Evolutionary conservation across 2,329 filamentous ascomycete species (phyloP).

Genomic region (Capronia coronata): DNA sequence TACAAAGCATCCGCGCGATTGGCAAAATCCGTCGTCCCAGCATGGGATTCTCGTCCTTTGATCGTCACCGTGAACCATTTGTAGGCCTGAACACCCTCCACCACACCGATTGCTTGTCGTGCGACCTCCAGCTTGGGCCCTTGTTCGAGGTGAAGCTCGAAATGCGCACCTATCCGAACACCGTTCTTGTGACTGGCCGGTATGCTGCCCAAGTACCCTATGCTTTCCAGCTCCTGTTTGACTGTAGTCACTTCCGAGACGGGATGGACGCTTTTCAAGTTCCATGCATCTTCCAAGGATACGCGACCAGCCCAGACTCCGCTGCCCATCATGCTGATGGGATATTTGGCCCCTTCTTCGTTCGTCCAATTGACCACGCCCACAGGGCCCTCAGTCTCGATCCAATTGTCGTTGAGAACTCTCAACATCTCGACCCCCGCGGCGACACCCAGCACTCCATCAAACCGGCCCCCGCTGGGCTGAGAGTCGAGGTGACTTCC

Average conservation of each 20-base stretch:
- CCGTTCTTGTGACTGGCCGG: constrained; percentile 45
- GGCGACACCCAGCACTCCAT: constrained; percentile 68
- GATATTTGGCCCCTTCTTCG: constrained; percentile 75
- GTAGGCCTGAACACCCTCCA: constrained; percentile 68
- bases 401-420: constrained; percentile 58
- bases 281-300: constrained; percentile 54
- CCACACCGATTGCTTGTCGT: constrained; percentile 60
- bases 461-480: constrained; percentile 59
- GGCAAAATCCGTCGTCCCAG: constrained; percentile 64
- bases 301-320: constrained; percentile 69
- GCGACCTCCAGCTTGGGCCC: constrained; percentile 65
- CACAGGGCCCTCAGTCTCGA: constrained; percentile 64
- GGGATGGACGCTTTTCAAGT: constrained; percentile 53
- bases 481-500: constrained; percentile 45
- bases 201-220: constrained; percentile 56
- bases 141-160: constrained; percentile 81
- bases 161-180: constrained; percentile 68
- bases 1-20: constrained; percentile 63
- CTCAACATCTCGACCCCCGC: constrained; percentile 67
- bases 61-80: constrained; percentile 66
- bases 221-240: constrained; percentile 62
- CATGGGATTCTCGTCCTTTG: constrained; percentile 62
- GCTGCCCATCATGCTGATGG: constrained; percentile 65
- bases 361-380: constrained; percentile 76
- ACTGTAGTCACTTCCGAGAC: constrained; percentile 43